These are phyloP conservation scores for Euphorbia pulcherrima DNA, from an alignment of 345 rosid genomes.

Conservation along the genomic window DNA sequence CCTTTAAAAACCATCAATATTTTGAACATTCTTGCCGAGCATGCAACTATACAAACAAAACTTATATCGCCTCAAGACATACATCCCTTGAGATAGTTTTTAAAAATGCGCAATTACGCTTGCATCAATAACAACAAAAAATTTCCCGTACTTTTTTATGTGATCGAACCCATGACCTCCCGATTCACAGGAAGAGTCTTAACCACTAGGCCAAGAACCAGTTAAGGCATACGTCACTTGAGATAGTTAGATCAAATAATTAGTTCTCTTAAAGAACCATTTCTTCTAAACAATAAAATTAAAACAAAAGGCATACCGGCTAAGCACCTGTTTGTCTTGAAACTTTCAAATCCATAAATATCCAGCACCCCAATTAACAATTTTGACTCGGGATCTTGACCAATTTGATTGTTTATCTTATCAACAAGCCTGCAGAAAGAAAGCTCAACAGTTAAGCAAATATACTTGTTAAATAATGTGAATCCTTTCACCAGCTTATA, in stretches of 20 bases:
- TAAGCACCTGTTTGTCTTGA: slow-evolving; percentile 99
- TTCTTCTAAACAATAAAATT: slow-evolving; percentile 24
- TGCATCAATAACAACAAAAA: too few relatives aligned
- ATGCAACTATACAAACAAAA: not conserved
- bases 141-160: too few relatives aligned
- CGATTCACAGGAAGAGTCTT: too few relatives aligned
- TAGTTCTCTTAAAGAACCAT: slow-evolving; percentile 29
- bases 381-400: slow-evolving; percentile 92
- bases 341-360: slow-evolving; percentile 99
- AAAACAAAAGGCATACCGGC: slow-evolving; percentile 59
- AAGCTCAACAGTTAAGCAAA: slow-evolving; percentile 3
- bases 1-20: too few relatives aligned
- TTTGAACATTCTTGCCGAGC: not conserved
- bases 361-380: slow-evolving; percentile 91
- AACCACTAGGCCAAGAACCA: too few relatives aligned
- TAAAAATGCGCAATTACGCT: too few relatives aligned
- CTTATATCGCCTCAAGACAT: slow-evolving; percentile 13
- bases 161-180: too few relatives aligned
- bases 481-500: slow-evolving; percentile 10
- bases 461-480: slow-evolving; percentile 10
- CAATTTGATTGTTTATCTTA: slow-evolving; percentile 84
- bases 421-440: slow-evolving; percentile 76
- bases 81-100: too few relatives aligned
- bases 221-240: slow-evolving; percentile 4
- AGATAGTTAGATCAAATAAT: slow-evolving; percentile 14